Percentiles rank a stretch among this genome's conserved stretches.
Evolutionary conservation across 176 grass and related monocot species (phyloP).

Genomic region (Chrysopogon serrulatus): DNA sequence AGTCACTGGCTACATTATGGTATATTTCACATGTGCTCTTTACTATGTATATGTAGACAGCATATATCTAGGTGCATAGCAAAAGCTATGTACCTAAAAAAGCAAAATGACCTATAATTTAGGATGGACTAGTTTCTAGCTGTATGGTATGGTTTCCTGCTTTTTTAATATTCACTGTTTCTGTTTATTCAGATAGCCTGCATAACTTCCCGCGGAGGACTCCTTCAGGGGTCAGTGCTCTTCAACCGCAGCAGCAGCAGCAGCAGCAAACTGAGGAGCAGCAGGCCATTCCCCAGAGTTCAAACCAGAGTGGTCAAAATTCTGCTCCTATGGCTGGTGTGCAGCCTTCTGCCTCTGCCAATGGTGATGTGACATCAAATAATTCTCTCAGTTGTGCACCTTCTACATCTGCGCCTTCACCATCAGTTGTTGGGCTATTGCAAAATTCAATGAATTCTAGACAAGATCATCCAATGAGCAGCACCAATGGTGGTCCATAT

Average conservation of each 20-base stretch:
- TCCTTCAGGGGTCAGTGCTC: slow-evolving; percentile 50
- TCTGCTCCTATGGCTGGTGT: slow-evolving; percentile 41
- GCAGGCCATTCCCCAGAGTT: slow-evolving; percentile 62
- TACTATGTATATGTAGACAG: neutral
- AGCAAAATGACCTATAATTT: neutral
- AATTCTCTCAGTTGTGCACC: slow-evolving; percentile 49
- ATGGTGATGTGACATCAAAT: slow-evolving; percentile 42
- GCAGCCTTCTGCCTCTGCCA: slow-evolving; percentile 47
- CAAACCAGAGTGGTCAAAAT: slow-evolving; percentile 75
- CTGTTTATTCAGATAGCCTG: slow-evolving; percentile 72
- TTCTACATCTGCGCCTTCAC: slow-evolving; percentile 40
- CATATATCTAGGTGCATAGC: neutral
- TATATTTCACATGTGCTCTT: neutral
- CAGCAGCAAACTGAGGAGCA: slow-evolving; percentile 67
- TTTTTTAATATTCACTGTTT: slow-evolving; percentile 1
- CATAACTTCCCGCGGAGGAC: slow-evolving; percentile 81
- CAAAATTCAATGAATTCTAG: slow-evolving; percentile 62
- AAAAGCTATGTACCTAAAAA: neutral
- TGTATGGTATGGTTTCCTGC: neutral
- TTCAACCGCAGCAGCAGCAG: slow-evolving; percentile 55
- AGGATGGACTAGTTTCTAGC: neutral
- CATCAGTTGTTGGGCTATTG: slow-evolving; percentile 32
- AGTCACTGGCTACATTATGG: neutral
- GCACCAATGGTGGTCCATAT: slow-evolving; percentile 35
- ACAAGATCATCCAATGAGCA: slow-evolving; percentile 56